phyloP scores from a whole-genome alignment of 106 monocot genomes.

The Agapanthus africanus region DNA sequence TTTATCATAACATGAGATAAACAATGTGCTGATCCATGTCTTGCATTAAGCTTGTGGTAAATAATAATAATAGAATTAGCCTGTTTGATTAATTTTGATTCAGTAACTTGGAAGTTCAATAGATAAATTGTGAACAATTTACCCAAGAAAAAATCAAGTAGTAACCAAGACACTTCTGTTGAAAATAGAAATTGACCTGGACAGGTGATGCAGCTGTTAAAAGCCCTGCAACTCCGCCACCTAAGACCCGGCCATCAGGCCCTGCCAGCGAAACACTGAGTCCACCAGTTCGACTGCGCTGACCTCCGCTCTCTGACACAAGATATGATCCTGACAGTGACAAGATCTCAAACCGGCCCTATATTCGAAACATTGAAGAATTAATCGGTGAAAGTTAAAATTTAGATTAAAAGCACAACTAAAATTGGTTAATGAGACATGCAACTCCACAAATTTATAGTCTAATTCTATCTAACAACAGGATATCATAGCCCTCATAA shows the following conservation, averaged over 20 bases:
- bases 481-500: not conserved
- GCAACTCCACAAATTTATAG: not conserved
- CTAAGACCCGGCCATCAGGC: slow-evolving; percentile 72
- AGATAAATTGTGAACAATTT: not conserved
- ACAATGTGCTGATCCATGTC: not conserved
- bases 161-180: not conserved
- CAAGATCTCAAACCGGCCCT: slow-evolving; percentile 78
- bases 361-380: not conserved
- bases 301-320: slow-evolving; percentile 60
- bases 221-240: slow-evolving; percentile 70
- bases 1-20: too few relatives aligned
- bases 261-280: slow-evolving; percentile 58
- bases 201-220: slow-evolving; percentile 71
- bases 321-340: slow-evolving; percentile 69
- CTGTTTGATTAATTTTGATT: not conserved
- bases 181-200: slow-evolving; percentile 31
- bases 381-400: not conserved
- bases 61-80: not conserved
- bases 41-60: not conserved
- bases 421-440: not conserved
- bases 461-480: not conserved
- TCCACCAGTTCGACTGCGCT: slow-evolving; percentile 73
- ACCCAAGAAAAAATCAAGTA: too few relatives aligned
- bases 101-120: not conserved
- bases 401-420: not conserved